Base-by-base conservation (phyloP, 345 rosid species). In the Theobroma cacao region DNA sequence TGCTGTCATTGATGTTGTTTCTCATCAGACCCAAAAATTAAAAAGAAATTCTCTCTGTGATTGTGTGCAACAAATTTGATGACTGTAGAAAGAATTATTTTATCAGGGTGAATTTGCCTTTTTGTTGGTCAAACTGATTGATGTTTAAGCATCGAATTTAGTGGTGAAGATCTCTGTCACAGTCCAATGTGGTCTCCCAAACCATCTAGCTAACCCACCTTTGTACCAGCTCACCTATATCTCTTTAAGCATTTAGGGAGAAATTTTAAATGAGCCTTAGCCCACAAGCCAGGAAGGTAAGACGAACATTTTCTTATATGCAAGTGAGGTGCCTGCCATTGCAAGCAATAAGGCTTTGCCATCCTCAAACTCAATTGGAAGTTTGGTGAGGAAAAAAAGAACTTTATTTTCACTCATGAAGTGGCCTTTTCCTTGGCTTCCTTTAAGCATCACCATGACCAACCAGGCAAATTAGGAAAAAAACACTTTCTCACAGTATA, bases 271-370 rank as follows among this genome's bases (percentile, higher is more conserved):
- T 45, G 69, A 82, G 75, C 43, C 90, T 85, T 87, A 13, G 72
- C 60, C 31, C 28, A 69, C 77, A 89, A 87, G 92, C 3, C 76
- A 83, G 90, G 90, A 86, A 82, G 92, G 86, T 87, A 85, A 80
- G 77, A 77, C 75, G 79, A 72, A 76, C 79, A 77, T 80, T 75
- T 85, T 45, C 69, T 62, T 53, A 26, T n/a, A 75, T 60, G 36
- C 8, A 7, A 77, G 61, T 11, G 67, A 77, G 82, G 58, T 81
- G 75, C 43, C 91, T 82, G 87, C 77, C 47, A 85, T 55, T 62
- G 82, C 88, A 88, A 86, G 93, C 91, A 84, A 90, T 76, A 67
- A 59, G 28, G 41, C 30, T n/a, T 82, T 59, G 80, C 81, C 86
- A 79, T 75, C 79, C 81, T 71, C 80, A 52, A 78, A 72, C 52